Conservation (phyloP, 768 basidiomycete genomes). For the Kwoniella pini region DNA sequence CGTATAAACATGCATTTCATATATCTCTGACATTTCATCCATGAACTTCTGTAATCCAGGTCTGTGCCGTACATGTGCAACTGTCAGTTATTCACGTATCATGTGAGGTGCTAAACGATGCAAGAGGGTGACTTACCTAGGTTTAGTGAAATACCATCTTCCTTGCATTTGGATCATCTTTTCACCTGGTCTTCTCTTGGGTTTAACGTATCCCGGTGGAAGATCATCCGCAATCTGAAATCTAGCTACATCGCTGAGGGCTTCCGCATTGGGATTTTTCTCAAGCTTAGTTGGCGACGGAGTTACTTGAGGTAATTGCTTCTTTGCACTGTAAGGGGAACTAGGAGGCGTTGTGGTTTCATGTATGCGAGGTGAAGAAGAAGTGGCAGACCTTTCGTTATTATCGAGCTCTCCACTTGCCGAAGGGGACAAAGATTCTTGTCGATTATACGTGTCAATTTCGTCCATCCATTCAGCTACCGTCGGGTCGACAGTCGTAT, state of each 20-base stretch:
- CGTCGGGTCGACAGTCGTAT: conserved; percentile 97
- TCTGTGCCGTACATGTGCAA: conserved; percentile 58
- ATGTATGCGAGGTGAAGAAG: neutral
- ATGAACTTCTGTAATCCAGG: conserved; percentile 85
- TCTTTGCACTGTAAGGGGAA: conserved; percentile 6
- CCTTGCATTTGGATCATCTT: conserved; percentile 59
- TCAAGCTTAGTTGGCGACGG: conserved; percentile 24
- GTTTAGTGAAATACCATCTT: conserved; percentile 97
- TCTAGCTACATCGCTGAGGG: conserved; percentile 82
- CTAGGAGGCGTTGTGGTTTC: conserved; percentile 20
- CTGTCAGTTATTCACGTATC: no score
- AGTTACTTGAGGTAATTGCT: neutral
- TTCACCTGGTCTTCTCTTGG: conserved; percentile 14
- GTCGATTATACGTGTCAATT: conserved; percentile 23
- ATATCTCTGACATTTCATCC: conserved; percentile 67
- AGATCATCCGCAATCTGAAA: conserved; percentile 84
- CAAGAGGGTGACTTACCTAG: conserved; percentile 71
- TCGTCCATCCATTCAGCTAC: conserved; percentile 93
- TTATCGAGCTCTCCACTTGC: no score
- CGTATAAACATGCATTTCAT: conserved; percentile 99
- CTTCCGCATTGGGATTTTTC: conserved; percentile 87
- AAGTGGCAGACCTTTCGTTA: neutral
- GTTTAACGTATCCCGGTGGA: conserved; percentile 56
- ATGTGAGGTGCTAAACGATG: no score
- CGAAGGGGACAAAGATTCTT: neutral